phyloP scores from a whole-genome alignment of 495 filamentous ascomycete species.

The Neurospora sp. region DNA sequence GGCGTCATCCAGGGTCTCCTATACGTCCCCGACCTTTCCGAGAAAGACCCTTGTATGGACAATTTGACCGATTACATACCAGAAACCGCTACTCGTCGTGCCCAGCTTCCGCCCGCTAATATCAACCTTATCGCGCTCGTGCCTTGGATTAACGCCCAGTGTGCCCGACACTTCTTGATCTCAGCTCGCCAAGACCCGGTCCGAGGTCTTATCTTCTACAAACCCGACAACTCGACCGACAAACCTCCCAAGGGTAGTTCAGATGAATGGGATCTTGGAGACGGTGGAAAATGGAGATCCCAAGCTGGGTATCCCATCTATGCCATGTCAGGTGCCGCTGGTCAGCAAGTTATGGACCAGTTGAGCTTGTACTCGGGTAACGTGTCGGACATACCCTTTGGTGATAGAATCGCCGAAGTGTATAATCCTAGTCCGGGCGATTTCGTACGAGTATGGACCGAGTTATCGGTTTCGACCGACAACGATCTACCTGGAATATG shows the following conservation, averaged over 20 bases:
- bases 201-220: slow-evolving; percentile 67
- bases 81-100: slow-evolving; percentile 58
- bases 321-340: slow-evolving; percentile 60
- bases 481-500: slow-evolving; percentile 57
- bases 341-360: slow-evolving; percentile 57
- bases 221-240: slow-evolving; percentile 44
- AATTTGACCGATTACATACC: slow-evolving; percentile 51
- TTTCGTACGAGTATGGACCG: slow-evolving; percentile 41
- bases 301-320: slow-evolving; percentile 67
- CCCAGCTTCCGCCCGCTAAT: slow-evolving; percentile 59
- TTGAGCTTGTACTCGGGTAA: slow-evolving; percentile 68
- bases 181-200: slow-evolving; percentile 47
- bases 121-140: slow-evolving; percentile 63
- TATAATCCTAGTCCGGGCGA: slow-evolving; percentile 55
- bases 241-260: slow-evolving; percentile 52
- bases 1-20: slow-evolving; percentile 60
- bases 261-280: slow-evolving; percentile 54
- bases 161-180: slow-evolving; percentile 57
- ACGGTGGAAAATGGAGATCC: slow-evolving; percentile 52
- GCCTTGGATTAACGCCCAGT: slow-evolving; percentile 71
- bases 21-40: slow-evolving; percentile 63
- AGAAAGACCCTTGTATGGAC: slow-evolving; percentile 48
- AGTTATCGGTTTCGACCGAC: slow-evolving; percentile 28
- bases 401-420: slow-evolving; percentile 46
- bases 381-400: slow-evolving; percentile 46